Percentiles rank a stretch among this genome's conserved stretches.
Evolutionary conservation across 352 stramenopile species (phyloP).

Genomic region (Pythium rishiriense): DNA sequence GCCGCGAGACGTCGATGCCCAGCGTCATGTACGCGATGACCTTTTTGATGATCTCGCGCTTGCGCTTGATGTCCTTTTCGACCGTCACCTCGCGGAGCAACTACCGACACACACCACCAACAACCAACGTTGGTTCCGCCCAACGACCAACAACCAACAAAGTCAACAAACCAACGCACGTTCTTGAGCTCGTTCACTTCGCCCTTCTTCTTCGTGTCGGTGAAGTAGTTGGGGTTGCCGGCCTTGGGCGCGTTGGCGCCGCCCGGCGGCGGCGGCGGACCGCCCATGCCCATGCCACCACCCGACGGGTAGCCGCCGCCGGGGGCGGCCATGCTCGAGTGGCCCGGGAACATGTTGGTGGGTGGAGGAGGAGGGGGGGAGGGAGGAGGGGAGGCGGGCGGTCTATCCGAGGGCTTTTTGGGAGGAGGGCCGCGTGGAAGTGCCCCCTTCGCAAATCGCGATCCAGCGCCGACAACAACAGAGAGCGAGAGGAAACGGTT

Average conservation of each 20-base stretch:
- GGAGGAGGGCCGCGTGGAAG: slow-evolving; percentile 13
- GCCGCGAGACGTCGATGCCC: slow-evolving; percentile 98
- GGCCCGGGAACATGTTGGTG: slow-evolving; percentile 33
- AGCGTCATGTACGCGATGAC: slow-evolving; percentile 99
- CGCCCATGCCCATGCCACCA: background rate
- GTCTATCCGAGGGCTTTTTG: background rate
- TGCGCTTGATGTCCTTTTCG: slow-evolving; percentile 96
- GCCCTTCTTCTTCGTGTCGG: slow-evolving; percentile 94
- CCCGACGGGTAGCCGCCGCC: slow-evolving; percentile 14
- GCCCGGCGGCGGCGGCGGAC: slow-evolving; percentile 17
- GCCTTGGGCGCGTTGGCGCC: slow-evolving; percentile 20
- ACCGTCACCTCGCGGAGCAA: slow-evolving; percentile 96
- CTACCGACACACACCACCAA: slow-evolving; percentile 27
- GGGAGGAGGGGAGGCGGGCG: background rate
- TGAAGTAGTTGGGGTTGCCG: slow-evolving; percentile 80
- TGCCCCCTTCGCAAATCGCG: slow-evolving; percentile 12
- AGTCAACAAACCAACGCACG: slow-evolving; percentile 45
- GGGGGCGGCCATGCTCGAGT: slow-evolving; percentile 31
- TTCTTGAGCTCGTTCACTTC: slow-evolving; percentile 96
- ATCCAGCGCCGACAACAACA: background rate
- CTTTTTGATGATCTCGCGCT: slow-evolving; percentile 99
- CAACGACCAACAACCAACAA: slow-evolving; percentile 4
- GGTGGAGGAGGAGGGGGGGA: background rate
- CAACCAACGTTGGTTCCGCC: background rate
- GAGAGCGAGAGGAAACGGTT: background rate